Evolutionary conservation across 2,329 filamentous ascomycete species (phyloP).

Genomic region (Dryadomyces quercivorus): DNA sequence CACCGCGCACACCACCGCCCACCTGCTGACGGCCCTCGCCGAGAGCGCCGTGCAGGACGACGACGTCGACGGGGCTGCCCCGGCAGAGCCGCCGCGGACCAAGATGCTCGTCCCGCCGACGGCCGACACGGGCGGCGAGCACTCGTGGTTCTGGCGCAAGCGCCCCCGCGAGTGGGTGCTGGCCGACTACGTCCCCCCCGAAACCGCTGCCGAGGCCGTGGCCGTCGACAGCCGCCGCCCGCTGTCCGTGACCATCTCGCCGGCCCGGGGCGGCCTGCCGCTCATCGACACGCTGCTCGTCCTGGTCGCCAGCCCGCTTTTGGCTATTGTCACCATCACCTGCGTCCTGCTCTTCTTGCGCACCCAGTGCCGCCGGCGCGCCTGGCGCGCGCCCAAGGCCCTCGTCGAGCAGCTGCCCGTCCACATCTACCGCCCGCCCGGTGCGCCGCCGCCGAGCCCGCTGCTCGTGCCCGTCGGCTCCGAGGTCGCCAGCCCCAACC

Average conservation of each 20-base stretch:
- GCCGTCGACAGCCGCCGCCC: conserved; percentile 42
- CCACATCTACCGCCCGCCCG: conserved; percentile 83
- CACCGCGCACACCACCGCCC: conserved; percentile 87
- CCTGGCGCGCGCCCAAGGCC: conserved; percentile 96
- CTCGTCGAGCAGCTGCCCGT: conserved; percentile 92
- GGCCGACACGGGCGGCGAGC: background rate
- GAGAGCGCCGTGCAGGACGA: conserved; percentile 3
- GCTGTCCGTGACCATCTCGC: conserved; percentile 93
- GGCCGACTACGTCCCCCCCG: conserved; percentile 8
- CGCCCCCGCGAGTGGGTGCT: conserved; percentile 10
- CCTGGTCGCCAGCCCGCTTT: conserved; percentile 83
- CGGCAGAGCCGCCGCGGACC: too few relatives aligned
- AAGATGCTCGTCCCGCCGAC: background rate
- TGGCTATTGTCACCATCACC: conserved; percentile 84
- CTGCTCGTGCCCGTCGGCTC: conserved; percentile 1
- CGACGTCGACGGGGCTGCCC: background rate
- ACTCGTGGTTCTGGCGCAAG: conserved; percentile 7
- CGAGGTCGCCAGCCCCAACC: conserved; percentile 17
- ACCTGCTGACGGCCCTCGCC: conserved; percentile 44
- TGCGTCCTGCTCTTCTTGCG: conserved; percentile 80
- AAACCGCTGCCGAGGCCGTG: background rate
- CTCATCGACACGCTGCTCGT: conserved; percentile 97
- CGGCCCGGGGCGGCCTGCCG: conserved; percentile 76
- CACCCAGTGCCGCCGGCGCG: conserved; percentile 73
- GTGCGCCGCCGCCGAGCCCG: background rate